Evolutionary conservation across 2,329 filamentous ascomycete genomes (phyloP), one percentile per base, ranked within the genome.

Genomic region (Pyricularia sp.): DNA sequence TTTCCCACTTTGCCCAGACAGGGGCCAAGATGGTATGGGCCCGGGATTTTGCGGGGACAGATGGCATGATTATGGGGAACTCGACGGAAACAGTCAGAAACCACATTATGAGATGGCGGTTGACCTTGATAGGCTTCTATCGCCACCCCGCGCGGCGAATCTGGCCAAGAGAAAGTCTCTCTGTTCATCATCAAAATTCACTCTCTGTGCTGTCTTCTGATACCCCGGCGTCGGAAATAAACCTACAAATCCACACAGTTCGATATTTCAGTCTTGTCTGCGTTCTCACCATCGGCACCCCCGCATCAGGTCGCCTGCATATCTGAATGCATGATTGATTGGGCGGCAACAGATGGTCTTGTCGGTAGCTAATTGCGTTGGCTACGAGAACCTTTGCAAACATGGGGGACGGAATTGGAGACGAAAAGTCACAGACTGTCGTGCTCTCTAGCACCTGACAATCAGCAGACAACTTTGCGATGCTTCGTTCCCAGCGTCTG

Each of bases 341-440:
- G 22, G 49, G 22, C 2, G 19, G 22, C 4, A n/a, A 55, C 31
- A 33, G 31, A n/a, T n/a, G n/a, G n/a, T n/a, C n/a, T n/a, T n/a
- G n/a, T n/a, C n/a, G n/a, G n/a, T n/a, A n/a, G n/a, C n/a, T n/a
- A n/a, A n/a, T n/a, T n/a, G n/a, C n/a, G n/a, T n/a, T n/a, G n/a
- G n/a, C n/a, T n/a, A n/a, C n/a, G n/a, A n/a, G n/a, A n/a, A n/a
- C n/a, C n/a, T n/a, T n/a, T n/a, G n/a, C n/a, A n/a, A n/a, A n/a
- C n/a, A n/a, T 22, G 4, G 28, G 83, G 72, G 0, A 82, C 66
- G 0, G 74, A 71, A 65, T 83, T 78, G 66, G 82, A 82, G 3
- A 79, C 75, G 4, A 83, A 67, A 79, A 82, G 69, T 82, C 79
- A 26, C 77, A 70, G 4, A 80, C 74, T 10, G 75, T 73, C 0